These are phyloP conservation scores for Lagenidium giganteum DNA, from an alignment of 352 stramenopile species.

Conservation along the genomic window DNA sequence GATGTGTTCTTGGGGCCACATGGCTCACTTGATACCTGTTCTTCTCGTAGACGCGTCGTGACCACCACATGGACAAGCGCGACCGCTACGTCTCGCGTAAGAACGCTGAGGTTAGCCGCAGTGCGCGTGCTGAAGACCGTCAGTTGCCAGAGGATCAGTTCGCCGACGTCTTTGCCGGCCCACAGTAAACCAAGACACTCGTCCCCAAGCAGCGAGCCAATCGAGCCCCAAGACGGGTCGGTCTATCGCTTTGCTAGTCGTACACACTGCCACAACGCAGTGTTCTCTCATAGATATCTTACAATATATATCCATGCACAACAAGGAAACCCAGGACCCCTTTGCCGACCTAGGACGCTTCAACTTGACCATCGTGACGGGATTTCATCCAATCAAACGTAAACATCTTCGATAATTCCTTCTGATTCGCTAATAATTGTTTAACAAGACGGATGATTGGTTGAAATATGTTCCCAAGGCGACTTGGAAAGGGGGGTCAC, in stretches of 20 bases:
- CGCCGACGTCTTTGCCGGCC: conserved; percentile 75
- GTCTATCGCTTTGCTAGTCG: too few species aligned
- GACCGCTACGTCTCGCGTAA: conserved; percentile 91
- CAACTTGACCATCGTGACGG: too few species aligned
- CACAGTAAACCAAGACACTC: conserved; percentile 8
- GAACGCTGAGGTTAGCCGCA: conserved; percentile 72
- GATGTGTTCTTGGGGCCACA: background rate
- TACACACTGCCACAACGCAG: too few species aligned
- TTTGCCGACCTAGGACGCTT: too few species aligned
- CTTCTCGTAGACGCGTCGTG: conserved; percentile 37
- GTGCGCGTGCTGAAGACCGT: conserved; percentile 62
- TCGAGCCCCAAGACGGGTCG: too few species aligned
- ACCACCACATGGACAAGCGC: conserved; percentile 92
- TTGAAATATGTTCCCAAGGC: background rate
- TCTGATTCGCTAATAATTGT: background rate
- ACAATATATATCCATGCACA: background rate
- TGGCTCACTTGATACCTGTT: background rate
- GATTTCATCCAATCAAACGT: too few species aligned
- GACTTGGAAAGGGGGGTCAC: background rate
- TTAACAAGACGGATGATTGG: background rate
- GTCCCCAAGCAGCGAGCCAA: too few species aligned
- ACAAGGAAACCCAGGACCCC: background rate
- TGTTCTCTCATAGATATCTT: background rate
- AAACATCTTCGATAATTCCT: background rate
- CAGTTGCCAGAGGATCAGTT: conserved; percentile 79